phyloP scores from a whole-genome alignment of 1,284 basidiomycete genomes.

The Crucibulum cyathiforme region DNA sequence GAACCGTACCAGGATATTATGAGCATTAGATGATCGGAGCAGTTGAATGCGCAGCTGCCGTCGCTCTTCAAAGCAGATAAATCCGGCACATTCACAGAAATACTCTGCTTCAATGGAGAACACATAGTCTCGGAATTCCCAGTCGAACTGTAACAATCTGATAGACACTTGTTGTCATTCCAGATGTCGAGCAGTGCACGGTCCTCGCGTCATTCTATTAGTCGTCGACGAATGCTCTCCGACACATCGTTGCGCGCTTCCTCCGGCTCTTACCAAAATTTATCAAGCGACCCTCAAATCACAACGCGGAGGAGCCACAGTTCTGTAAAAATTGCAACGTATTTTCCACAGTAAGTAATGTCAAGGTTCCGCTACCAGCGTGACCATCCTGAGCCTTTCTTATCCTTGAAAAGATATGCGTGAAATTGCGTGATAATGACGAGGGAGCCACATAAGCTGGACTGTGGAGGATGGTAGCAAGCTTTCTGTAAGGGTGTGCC shows the following conservation, averaged over 20 bases:
- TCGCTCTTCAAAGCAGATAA: constrained; percentile 48
- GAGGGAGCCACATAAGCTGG: constrained; percentile 40
- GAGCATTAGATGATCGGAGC: constrained; percentile 16
- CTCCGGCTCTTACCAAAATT: constrained; percentile 45
- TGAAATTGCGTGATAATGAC: constrained; percentile 54
- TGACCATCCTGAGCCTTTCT: constrained; percentile 31
- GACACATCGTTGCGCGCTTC: constrained; percentile 40
- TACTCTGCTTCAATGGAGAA: constrained; percentile 66
- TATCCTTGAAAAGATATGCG: constrained; percentile 49
- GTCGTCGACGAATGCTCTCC: constrained; percentile 42
- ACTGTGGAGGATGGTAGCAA: constrained; percentile 54
- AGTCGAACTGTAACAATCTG: constrained; percentile 55
- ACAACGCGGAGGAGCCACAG: constrained; percentile 37
- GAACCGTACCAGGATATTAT: constrained; percentile 51
- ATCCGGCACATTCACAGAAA: constrained; percentile 20
- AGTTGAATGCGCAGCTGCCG: constrained; percentile 53
- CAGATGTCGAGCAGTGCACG: constrained; percentile 29
- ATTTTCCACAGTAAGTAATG: constrained; percentile 48
- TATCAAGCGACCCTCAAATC: constrained; percentile 38
- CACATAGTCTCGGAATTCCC: constrained; percentile 57
- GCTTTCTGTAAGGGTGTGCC: constrained; percentile 40
- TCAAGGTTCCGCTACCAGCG: constrained; percentile 51
- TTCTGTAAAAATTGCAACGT: constrained; percentile 52
- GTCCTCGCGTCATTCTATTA: constrained; percentile 38
- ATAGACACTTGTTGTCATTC: constrained; percentile 34